phyloP scores from a whole-genome alignment of 2,329 filamentous ascomycete species.

The Colletotrichum graminicola region DNA sequence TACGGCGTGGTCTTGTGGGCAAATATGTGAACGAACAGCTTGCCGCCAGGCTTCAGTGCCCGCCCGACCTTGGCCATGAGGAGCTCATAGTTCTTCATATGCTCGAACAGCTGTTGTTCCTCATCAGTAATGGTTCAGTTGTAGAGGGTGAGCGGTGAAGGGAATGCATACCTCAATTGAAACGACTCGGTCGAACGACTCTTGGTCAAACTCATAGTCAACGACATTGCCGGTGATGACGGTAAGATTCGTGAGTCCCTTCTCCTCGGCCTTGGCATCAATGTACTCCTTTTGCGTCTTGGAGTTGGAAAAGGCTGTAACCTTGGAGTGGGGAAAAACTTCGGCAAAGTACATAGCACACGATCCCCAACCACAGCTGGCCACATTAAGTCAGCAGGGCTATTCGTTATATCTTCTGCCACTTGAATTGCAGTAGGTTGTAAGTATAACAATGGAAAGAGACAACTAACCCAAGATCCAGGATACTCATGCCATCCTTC shows the following conservation, averaged over 20 bases:
- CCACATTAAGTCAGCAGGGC: not conserved
- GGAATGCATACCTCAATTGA: conserved; percentile 65
- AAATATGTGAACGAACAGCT: conserved; percentile 79
- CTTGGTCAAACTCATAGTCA: conserved; percentile 71
- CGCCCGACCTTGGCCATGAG: conserved; percentile 73
- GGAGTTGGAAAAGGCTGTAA: conserved; percentile 79
- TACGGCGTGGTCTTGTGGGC: conserved; percentile 74
- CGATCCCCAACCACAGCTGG: conserved; percentile 77
- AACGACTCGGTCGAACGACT: conserved; percentile 73
- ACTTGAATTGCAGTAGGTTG: not conserved
- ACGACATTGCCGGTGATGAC: conserved; percentile 77
- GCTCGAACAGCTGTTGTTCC: conserved; percentile 72
- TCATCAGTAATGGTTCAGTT: not conserved
- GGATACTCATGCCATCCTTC: conserved; percentile 69
- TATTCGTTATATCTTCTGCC: not conserved
- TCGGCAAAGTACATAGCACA: conserved; percentile 75
- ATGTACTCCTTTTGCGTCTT: conserved; percentile 77
- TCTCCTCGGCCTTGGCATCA: conserved; percentile 67
- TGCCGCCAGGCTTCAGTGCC: conserved; percentile 71
- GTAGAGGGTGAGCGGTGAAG: not conserved
- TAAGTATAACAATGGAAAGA: conserved; percentile 35
- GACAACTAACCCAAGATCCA: conserved; percentile 69
- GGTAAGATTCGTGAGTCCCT: conserved; percentile 69
- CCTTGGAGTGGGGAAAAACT: conserved; percentile 68
- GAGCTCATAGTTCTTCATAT: conserved; percentile 81